Base-by-base conservation (phyloP, 192 early-diverging fungal species). In the Radiomyces spectabilis region DNA sequence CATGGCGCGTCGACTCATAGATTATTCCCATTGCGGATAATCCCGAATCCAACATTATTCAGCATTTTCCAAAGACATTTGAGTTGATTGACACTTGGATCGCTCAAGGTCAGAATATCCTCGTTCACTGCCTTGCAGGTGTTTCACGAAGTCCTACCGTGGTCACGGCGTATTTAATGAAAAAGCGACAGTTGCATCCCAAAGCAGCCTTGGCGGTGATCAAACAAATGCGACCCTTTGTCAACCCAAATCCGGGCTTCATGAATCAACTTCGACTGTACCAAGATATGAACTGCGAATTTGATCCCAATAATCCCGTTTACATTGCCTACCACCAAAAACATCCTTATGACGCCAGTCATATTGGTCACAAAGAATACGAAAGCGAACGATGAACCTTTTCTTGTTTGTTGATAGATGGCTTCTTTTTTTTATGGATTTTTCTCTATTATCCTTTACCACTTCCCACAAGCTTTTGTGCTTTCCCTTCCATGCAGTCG, bases 51-150 rank as follows among this genome's bases (percentile, higher is more conserved):
- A 83, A 88, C 63, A 75, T 90, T 3, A 73, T 87, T 53, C 74
- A 82, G 56, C 70, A 81, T 46, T 88, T 90, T 40, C 71, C 79
- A 12, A 77, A 76, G 34, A 77, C 80, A 31, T 73, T 75, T 48
- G 57, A 30, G 25, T 89, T 85, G 55, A 89, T 85, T 16, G 33
- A 60, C 8, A 46, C 34, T 6, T 67, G 69, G 4, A 18, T 86
- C 5, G 59, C 56, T 0, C 49, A 26, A 9, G 73, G 74, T 18
- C 77, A 74, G 7, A 70, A 68, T 8, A 74, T 89, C 22, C 72
- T 89, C 21, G 83, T 89, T 3, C 87, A 89, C 37, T 85, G 83
- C 45, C 64, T 85, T 38, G 83, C 83, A 26, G 83, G 83, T 29
- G 81, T 85, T 5, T 76, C 73, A 12, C 48, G 83, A 16, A 72